These are phyloP conservation scores for Oryza officinalis DNA, from an alignment of 176 grass and related monocot species.

Conservation along the genomic window DNA sequence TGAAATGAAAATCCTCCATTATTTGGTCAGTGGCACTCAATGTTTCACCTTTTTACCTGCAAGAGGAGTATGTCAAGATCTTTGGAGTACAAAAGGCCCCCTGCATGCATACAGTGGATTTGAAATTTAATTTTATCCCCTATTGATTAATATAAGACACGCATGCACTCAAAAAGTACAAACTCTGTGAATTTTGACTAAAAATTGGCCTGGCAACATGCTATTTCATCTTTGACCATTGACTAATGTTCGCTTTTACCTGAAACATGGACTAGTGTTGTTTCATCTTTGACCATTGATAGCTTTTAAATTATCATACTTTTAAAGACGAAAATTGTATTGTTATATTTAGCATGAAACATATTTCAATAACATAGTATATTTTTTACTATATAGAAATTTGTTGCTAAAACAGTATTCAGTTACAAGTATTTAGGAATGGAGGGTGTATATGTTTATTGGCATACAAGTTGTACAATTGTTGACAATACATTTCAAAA, in stretches of 20 bases:
- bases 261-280: no score
- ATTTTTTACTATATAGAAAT: no score
- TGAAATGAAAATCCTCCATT: slow-evolving; percentile 40
- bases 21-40: slow-evolving; percentile 24
- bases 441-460: neutral
- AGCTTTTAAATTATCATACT: no score
- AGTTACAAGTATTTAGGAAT: no score
- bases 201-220: neutral
- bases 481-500: neutral
- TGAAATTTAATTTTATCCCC: neutral
- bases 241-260: no score
- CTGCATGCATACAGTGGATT: neutral
- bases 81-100: neutral
- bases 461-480: neutral
- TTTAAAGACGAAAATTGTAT: no score
- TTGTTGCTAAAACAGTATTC: no score
- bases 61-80: slow-evolving; percentile 21
- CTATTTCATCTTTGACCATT: no score
- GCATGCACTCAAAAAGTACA: neutral
- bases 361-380: no score
- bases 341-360: no score
- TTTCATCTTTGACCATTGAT: no score
- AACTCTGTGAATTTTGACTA: neutral
- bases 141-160: neutral
- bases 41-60: slow-evolving; percentile 14